These are phyloP conservation scores for Zostera marina DNA, from an alignment of 116 monocot species.

Conservation along the genomic window DNA sequence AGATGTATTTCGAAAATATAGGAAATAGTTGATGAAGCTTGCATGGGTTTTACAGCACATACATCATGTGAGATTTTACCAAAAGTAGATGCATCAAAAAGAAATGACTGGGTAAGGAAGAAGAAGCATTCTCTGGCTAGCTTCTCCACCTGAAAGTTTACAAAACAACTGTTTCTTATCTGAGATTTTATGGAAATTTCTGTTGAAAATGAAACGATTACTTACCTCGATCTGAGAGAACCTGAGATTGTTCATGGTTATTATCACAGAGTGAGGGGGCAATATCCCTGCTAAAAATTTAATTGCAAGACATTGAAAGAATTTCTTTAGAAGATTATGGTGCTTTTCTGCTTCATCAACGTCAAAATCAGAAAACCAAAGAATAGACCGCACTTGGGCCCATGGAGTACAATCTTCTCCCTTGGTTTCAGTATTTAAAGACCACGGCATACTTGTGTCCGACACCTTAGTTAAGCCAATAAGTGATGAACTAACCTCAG, in stretches of 20 bases:
- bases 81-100: conserved; percentile 39
- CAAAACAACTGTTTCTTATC: neutral
- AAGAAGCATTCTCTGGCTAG: conserved; percentile 66
- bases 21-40: conserved; percentile 24
- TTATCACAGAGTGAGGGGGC: conserved; percentile 20
- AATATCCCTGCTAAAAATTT: conserved; percentile 34
- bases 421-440: conserved; percentile 17
- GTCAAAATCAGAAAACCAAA: conserved; percentile 37
- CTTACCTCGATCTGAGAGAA: conserved; percentile 52
- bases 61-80: conserved; percentile 13
- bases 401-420: conserved; percentile 25
- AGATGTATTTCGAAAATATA: conserved; percentile 56
- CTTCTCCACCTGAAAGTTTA: conserved; percentile 44
- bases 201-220: too few species aligned
- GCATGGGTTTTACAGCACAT: conserved; percentile 17
- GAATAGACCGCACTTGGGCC: conserved; percentile 24
- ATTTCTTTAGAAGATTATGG: conserved; percentile 14
- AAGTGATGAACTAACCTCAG: conserved; percentile 5
- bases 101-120: conserved; percentile 38
- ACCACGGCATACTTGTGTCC: conserved; percentile 11
- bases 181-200: too few species aligned
- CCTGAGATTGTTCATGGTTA: conserved; percentile 59
- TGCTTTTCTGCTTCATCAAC: conserved; percentile 10
- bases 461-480: conserved; percentile 23
- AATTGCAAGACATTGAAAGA: conserved; percentile 38